phyloP scores from a whole-genome alignment of 202 grass and related monocot genomes.

The Elaeis oleifera region DNA sequence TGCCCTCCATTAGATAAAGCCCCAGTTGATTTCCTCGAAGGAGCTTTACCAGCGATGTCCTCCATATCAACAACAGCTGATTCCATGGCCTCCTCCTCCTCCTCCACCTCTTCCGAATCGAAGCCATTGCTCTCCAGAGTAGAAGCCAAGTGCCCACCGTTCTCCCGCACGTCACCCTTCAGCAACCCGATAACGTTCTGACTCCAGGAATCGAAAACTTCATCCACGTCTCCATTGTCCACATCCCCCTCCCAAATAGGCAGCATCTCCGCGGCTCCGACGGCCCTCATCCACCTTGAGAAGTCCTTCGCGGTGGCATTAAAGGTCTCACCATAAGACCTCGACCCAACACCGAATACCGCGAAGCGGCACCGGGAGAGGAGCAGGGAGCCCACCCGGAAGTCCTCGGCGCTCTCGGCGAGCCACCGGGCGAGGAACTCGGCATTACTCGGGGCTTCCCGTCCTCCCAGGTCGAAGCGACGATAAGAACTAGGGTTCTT shows the following conservation, averaged over 20 bases:
- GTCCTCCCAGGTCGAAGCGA: conserved; percentile 67
- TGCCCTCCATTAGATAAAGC: conserved; percentile 30
- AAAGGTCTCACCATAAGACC: conserved; percentile 51
- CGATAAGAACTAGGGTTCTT: conserved; percentile 42
- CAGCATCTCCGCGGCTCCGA: conserved; percentile 59
- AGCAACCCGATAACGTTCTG: conserved; percentile 41
- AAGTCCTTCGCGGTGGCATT: conserved; percentile 73
- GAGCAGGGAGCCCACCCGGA: conserved; percentile 57
- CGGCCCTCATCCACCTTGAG: conserved; percentile 58
- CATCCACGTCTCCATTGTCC: conserved; percentile 52
- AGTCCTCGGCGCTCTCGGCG: conserved; percentile 51
- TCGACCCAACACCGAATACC: conserved; percentile 64
- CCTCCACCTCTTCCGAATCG: conserved; percentile 42
- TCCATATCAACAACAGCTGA: conserved; percentile 70
- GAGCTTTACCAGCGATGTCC: conserved; percentile 81
- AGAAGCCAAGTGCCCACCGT: conserved; percentile 3
- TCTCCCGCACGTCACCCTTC: conserved; percentile 37
- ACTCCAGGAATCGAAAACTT: conserved; percentile 56
- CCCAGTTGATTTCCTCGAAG: conserved; percentile 25
- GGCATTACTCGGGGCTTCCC: conserved; percentile 42
- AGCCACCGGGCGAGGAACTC: conserved; percentile 60
- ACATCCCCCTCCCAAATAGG: conserved; percentile 64
- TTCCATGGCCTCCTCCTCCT: conserved; percentile 21
- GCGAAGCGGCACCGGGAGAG: conserved; percentile 58
- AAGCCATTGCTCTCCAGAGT: conserved; percentile 1